A percentile compares a stretch with the other conserved stretches of the same genome.
Evolutionary conservation across 768 basidiomycete species (phyloP).

Genomic region (Amanita pallidorosea): DNA sequence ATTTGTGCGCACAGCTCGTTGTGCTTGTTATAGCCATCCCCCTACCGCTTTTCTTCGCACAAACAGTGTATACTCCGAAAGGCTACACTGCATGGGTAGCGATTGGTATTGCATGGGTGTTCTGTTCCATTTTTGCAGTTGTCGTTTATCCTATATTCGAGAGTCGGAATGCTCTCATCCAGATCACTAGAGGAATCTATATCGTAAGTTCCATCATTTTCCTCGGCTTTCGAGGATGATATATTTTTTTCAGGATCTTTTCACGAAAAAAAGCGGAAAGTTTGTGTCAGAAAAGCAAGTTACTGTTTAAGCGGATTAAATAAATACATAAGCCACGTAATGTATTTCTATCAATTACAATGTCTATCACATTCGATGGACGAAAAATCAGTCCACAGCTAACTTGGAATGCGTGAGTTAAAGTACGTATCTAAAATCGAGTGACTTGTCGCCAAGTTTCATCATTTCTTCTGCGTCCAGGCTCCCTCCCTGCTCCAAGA

Average conservation of each 20-base stretch:
- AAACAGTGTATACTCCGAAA: constrained; percentile 51
- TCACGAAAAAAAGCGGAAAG: constrained; percentile 21
- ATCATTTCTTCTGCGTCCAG: constrained; percentile 25
- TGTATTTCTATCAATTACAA: neutral
- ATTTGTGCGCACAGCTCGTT: constrained; percentile 28
- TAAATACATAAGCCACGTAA: neutral
- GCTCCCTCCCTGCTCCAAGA: constrained; percentile 19
- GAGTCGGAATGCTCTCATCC: constrained; percentile 51
- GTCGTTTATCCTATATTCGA: constrained; percentile 86
- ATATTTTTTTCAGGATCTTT: constrained; percentile 18
- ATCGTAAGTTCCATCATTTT: constrained; percentile 33
- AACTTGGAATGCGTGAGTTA: constrained; percentile 5
- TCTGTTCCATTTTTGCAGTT: constrained; percentile 62
- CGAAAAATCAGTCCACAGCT: no score
- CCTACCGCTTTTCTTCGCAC: constrained; percentile 77
- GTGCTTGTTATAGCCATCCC: constrained; percentile 70
- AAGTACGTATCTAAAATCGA: constrained; percentile 48
- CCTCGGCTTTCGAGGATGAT: neutral
- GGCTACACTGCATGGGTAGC: constrained; percentile 76
- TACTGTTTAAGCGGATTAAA: neutral
- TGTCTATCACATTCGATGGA: no score
- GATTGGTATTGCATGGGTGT: constrained; percentile 78
- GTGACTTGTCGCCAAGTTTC: constrained; percentile 48
- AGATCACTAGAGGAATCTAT: constrained; percentile 50
- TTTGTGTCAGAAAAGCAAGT: constrained; percentile 8